phyloP scores from a whole-genome alignment of 768 basidiomycete genomes.

The Roridomyces roridus region DNA sequence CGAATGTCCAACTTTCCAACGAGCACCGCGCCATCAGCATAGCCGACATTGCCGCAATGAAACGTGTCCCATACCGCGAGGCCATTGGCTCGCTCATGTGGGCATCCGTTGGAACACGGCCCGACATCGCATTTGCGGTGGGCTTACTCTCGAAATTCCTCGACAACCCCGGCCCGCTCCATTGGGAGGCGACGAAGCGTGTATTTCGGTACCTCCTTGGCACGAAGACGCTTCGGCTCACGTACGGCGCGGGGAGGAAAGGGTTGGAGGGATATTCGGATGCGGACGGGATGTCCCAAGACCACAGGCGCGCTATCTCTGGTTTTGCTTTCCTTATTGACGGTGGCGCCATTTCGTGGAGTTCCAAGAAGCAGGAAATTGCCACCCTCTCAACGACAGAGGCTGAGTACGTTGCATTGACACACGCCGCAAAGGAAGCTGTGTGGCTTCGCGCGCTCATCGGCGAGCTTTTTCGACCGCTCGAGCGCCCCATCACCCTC shows the following conservation, averaged over 20 bases:
- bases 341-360: slow-evolving; percentile 39
- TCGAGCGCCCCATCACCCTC: slow-evolving; percentile 20
- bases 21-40: not conserved
- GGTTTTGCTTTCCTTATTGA: slow-evolving; percentile 40
- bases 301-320: slow-evolving; percentile 37
- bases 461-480: slow-evolving; percentile 13
- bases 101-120: slow-evolving; percentile 11
- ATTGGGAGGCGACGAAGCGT: slow-evolving; percentile 36
- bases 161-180: slow-evolving; percentile 26
- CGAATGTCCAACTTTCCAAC: slow-evolving; percentile 6
- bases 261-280: slow-evolving; percentile 28
- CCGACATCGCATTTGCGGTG: slow-evolving; percentile 24
- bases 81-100: slow-evolving; percentile 25
- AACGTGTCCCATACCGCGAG: slow-evolving; percentile 12
- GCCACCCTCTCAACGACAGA: slow-evolving; percentile 42
- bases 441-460: slow-evolving; percentile 29
- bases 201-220: slow-evolving; percentile 31
- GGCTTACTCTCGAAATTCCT: slow-evolving; percentile 15
- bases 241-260: slow-evolving; percentile 37
- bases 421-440: slow-evolving; percentile 37
- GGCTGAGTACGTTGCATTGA: slow-evolving; percentile 10
- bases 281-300: slow-evolving; percentile 25
- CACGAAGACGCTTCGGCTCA: slow-evolving; percentile 24
- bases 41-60: not conserved
- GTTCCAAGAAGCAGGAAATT: slow-evolving; percentile 39